Evolutionary conservation across 2,329 filamentous ascomycete species (phyloP), one percentile per base, ranked within the genome.

Genomic region (Phialocephala sp.): DNA sequence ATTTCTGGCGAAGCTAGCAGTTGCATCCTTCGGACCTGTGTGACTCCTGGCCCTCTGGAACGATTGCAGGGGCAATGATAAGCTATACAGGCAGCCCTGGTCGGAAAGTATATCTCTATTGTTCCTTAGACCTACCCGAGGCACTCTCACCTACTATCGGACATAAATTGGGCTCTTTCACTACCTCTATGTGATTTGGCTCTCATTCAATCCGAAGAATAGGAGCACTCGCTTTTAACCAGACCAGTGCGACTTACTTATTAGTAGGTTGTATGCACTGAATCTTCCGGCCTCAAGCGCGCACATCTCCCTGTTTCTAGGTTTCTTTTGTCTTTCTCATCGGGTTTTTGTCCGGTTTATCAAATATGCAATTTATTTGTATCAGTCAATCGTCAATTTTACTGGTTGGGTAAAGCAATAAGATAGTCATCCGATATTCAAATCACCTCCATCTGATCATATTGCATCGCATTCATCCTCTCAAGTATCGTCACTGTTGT

Each of bases 161-260:
- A 75, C 75, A 75, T 74, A 75, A 78, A 79, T 80, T 80, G 76
- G 77, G 78, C 75, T 76, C 74, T 74, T 78, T 78, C 69, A 75
- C 73, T 64, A 67, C 69, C 64, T 69, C 72, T 62, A 71, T 78
- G 77, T 79, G 73, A 79, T 77, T 72, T 77, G 75, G 77, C 78
- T 80, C 78, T 80, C 79, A 80, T 80, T 79, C 77, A 73, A 74
- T 79, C 77, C 78, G 77, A 74, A 80, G 71, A 80, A 69, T 50
- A 72, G 76, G 57, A 61, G 37, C 62, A 15, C 45, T 64, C 68
- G 68, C 64, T 70, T 47, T 69, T 64, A 67, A 72, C 67, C 68
- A 72, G 70, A 64, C 67, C 69, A 69, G 63, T 64, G 60, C 59
- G 45, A 39, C 63, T 47, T 41, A 47, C 62, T 66, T 66, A 70